phyloP scores from a whole-genome alignment of 2,329 filamentous ascomycete genomes.

The Ceratocystis cubensis region DNA sequence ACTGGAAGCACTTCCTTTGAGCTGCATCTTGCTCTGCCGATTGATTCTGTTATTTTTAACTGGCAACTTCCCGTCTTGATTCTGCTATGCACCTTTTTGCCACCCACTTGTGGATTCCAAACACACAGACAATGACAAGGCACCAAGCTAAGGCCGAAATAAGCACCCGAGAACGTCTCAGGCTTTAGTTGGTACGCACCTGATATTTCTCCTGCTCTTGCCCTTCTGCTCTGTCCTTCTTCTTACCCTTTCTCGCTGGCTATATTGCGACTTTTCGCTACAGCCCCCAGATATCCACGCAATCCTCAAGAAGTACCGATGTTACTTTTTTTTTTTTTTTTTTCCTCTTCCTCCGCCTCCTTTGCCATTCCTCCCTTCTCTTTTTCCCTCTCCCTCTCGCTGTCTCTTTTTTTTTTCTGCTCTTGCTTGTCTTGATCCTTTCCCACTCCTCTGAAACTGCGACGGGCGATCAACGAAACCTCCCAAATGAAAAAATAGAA shows the following conservation, averaged over 20 bases:
- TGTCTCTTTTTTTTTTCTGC: not conserved
- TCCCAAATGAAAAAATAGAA: not conserved
- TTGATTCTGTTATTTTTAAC: not conserved
- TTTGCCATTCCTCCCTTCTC: not conserved
- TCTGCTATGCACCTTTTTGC: not conserved
- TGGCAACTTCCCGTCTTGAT: not conserved
- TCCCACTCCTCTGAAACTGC: not conserved
- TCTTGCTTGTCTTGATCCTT: conserved; percentile 1
- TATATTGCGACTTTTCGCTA: not conserved
- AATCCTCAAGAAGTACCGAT: not conserved
- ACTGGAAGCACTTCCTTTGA: too few species aligned
- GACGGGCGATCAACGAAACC: conserved; percentile 8
- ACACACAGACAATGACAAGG: conserved; percentile 4
- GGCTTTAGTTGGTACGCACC: not conserved
- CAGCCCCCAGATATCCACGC: not conserved
- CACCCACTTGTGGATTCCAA: conserved; percentile 3
- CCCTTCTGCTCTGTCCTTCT: not conserved
- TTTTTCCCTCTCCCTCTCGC: not conserved
- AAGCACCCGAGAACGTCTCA: conserved; percentile 8
- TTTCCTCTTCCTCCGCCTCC: not conserved
- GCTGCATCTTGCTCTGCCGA: not conserved
- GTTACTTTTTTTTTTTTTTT: not conserved
- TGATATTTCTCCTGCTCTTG: not conserved
- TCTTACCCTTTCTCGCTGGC: not conserved
- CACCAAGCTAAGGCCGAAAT: conserved; percentile 10